phyloP scores from a whole-genome alignment of 2,329 filamentous ascomycete genomes.

The Fusarium nodosum region DNA sequence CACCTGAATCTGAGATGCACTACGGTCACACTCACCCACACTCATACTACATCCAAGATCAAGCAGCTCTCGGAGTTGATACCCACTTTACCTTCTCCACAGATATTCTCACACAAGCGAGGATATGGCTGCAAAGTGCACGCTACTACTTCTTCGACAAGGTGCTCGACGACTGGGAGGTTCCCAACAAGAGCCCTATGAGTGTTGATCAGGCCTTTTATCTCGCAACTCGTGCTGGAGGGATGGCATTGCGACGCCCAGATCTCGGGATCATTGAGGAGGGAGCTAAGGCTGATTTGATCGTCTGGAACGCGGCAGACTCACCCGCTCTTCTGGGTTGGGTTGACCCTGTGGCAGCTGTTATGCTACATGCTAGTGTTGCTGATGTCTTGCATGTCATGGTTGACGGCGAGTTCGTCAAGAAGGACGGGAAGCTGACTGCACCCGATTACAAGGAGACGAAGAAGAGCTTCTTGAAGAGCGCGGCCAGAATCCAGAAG shows the following conservation, averaged over 20 bases:
- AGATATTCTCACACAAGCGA: slow-evolving; percentile 66
- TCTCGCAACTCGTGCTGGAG: slow-evolving; percentile 67
- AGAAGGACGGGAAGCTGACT: slow-evolving; percentile 59
- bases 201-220: slow-evolving; percentile 67
- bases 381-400: slow-evolving; percentile 66
- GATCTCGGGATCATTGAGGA: slow-evolving; percentile 64
- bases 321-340: slow-evolving; percentile 66
- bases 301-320: slow-evolving; percentile 64
- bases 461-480: slow-evolving; percentile 52
- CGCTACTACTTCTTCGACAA: slow-evolving; percentile 57
- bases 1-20: slow-evolving; percentile 71
- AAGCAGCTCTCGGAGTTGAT: slow-evolving; percentile 67
- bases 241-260: slow-evolving; percentile 62
- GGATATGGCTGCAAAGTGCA: slow-evolving; percentile 65
- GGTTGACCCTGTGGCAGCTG: slow-evolving; percentile 67
- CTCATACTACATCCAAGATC: slow-evolving; percentile 62
- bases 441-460: slow-evolving; percentile 49
- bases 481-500: slow-evolving; percentile 53
- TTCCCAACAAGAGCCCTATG: slow-evolving; percentile 66
- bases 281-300: slow-evolving; percentile 68
- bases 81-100: slow-evolving; percentile 66
- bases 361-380: slow-evolving; percentile 67
- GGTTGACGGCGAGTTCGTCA: slow-evolving; percentile 56
- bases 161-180: slow-evolving; percentile 56
- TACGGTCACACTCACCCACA: slow-evolving; percentile 66